Base-by-base conservation (phyloP, 2,329 filamentous ascomycete species). In the Sarocladium oryzae region DNA sequence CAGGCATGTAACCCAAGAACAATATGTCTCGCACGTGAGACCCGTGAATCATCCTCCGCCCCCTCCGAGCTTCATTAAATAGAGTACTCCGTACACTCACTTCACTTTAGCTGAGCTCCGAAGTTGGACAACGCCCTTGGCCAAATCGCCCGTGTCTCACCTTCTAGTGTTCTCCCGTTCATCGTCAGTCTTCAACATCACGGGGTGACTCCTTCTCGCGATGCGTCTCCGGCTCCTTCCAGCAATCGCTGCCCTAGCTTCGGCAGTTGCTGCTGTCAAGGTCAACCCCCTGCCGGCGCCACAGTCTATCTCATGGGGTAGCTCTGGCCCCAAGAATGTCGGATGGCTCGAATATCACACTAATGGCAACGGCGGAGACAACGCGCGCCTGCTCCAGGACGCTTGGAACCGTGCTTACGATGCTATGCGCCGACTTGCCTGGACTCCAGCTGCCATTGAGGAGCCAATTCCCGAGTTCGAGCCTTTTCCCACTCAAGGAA, bases 361-460 rank as follows among this genome's bases (percentile, higher is more conserved):
- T 38, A 61, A 61, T 18, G 52, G 54, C 40, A 30, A 51, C 13
- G 38, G 51, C 43, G 28, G 51, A 2, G 52, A 53, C 28, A 56
- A 56, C 40, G 52, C 52, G 2, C 52, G 51, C 9, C 59, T 78
- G 38, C 56, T 78, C 35, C 55, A 55, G 10, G 65, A 70, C 43
- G 78, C 71, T 15, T 81, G 77, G 71, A 62, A 70, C 50, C 76
- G 78, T 51, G 69, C 75, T 16, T 74, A 66, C 63, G 59, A 66
- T 8, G 62, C 74, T 40, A 77, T 81, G 52, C 63, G 58, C 36
- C 67, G 66, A 2, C 63, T 82, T 26, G 69, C 74, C 64, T 82
- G 78, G 78, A 69, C 72, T 10, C 78, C 78, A 2, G 69, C 71
- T 32, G 78, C 75, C 9, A 66, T 67, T 1, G 77, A 82, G 61